phyloP scores from a whole-genome alignment of 2,329 filamentous ascomycete genomes.

The Aschersonia sp. region DNA sequence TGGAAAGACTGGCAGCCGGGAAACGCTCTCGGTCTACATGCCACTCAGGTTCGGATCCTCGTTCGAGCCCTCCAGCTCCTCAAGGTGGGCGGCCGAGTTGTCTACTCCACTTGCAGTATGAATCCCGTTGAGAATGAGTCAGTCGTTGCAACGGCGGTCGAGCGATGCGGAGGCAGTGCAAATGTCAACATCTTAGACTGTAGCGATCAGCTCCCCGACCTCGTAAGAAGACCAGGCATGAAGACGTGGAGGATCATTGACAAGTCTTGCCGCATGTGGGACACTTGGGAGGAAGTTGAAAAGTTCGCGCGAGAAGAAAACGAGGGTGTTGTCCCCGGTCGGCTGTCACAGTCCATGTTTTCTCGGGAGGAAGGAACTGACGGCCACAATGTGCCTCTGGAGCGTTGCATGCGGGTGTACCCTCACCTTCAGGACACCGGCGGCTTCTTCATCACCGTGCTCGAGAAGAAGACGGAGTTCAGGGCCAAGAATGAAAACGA shows the following conservation, averaged over 20 bases:
- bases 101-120: conserved; percentile 98
- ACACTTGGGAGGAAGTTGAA: conserved; percentile 69
- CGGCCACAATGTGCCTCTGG: conserved; percentile 57
- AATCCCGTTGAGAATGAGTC: conserved; percentile 97
- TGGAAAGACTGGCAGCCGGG: conserved; percentile 92
- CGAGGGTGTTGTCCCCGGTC: conserved; percentile 41
- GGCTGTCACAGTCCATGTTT: conserved; percentile 75
- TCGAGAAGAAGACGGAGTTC: conserved; percentile 85
- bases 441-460: conserved; percentile 90
- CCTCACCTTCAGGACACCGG: conserved; percentile 93
- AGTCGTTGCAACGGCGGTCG: conserved; percentile 75
- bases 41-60: conserved; percentile 78
- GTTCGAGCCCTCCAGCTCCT: conserved; percentile 89
- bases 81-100: conserved; percentile 84
- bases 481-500: conserved; percentile 57
- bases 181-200: conserved; percentile 81
- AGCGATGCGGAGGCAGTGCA: conserved; percentile 68
- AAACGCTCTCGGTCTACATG: conserved; percentile 74
- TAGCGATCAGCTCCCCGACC: conserved; percentile 56
- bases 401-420: conserved; percentile 87
- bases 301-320: conserved; percentile 47
- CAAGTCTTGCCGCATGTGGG: conserved; percentile 66
- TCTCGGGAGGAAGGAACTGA: conserved; percentile 39
- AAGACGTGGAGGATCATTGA: conserved; percentile 85
- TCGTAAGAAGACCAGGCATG: conserved; percentile 66